Evolutionary conservation across 2,329 filamentous ascomycete species (phyloP).

Genomic region (Metarhizium sp.): DNA sequence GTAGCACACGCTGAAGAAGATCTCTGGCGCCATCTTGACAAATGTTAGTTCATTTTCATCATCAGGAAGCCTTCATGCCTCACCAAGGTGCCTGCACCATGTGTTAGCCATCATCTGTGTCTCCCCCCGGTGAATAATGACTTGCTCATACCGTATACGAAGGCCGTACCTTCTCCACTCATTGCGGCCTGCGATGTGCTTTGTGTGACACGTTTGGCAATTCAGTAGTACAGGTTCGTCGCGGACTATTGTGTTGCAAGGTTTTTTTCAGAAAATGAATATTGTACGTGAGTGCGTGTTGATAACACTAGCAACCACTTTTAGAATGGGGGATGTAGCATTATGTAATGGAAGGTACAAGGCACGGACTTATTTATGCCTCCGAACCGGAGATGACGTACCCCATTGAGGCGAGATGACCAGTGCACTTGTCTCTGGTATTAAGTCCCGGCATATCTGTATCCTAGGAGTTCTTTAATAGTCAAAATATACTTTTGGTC

Average conservation of each 20-base stretch:
- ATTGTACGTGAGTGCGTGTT: not conserved
- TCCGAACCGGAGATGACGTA: too few relatives aligned
- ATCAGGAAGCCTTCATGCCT: not conserved
- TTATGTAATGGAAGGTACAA: not conserved
- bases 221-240: too few relatives aligned
- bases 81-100: constrained; percentile 25
- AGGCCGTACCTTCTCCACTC: constrained; percentile 36
- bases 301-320: not conserved
- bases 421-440: too few relatives aligned
- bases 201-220: too few relatives aligned
- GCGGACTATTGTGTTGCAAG: not conserved
- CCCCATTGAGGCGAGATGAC: too few relatives aligned
- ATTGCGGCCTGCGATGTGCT: constrained; percentile 17
- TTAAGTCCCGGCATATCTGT: too few relatives aligned
- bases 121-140: not conserved
- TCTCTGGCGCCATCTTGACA: constrained; percentile 64
- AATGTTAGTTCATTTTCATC: constrained; percentile 13
- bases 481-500: not conserved
- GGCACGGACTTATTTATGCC: too few relatives aligned
- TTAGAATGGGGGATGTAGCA: not conserved
- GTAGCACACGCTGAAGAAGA: constrained; percentile 81
- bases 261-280: not conserved
- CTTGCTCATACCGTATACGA: constrained; percentile 44
- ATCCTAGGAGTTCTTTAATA: too few relatives aligned
- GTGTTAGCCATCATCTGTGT: not conserved